phyloP scores from a whole-genome alignment of 805 yeast genomes.

The Yueomyces sinensis region DNA sequence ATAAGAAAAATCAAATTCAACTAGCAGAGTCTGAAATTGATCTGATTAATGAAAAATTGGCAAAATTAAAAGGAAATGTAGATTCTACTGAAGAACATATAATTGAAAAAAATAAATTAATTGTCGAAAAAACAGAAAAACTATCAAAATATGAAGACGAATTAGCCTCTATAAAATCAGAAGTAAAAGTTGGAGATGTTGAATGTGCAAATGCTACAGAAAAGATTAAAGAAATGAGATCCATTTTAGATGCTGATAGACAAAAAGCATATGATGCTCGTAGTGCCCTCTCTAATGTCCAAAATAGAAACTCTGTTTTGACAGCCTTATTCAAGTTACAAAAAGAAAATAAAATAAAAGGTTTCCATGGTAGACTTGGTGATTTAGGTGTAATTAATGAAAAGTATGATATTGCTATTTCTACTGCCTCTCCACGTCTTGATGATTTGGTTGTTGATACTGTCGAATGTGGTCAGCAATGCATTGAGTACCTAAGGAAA shows the following conservation, averaged over 20 bases:
- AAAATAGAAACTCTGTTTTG: conserved; percentile 64
- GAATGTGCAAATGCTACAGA: conserved; percentile 39
- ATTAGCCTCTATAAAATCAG: conserved; percentile 34
- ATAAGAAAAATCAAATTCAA: conserved; percentile 48
- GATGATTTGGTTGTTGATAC: conserved; percentile 89
- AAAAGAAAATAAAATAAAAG: conserved; percentile 69
- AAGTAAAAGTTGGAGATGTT: conserved; percentile 42
- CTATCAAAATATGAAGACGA: conserved; percentile 35
- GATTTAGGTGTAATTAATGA: conserved; percentile 86
- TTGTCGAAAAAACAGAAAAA: conserved; percentile 36
- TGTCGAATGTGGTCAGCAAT: conserved; percentile 55
- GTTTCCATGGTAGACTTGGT: conserved; percentile 85
- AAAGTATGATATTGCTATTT: conserved; percentile 80
- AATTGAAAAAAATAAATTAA: conserved; percentile 32
- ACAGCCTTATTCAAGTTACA: conserved; percentile 54
- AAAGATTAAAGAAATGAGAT: conserved; percentile 41
- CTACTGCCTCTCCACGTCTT: conserved; percentile 85
- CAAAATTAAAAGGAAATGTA: conserved; percentile 32
- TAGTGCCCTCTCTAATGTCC: conserved; percentile 38
- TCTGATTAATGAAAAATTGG: conserved; percentile 36
- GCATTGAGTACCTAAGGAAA: conserved; percentile 72
- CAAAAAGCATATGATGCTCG: conserved; percentile 58
- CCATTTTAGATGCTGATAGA: conserved; percentile 38
- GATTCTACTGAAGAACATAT: conserved; percentile 32
- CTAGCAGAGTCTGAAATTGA: conserved; percentile 56